These are phyloP conservation scores for Eucalyptus erythrocorys DNA, from an alignment of 345 rosid genomes.

Conservation along the genomic window DNA sequence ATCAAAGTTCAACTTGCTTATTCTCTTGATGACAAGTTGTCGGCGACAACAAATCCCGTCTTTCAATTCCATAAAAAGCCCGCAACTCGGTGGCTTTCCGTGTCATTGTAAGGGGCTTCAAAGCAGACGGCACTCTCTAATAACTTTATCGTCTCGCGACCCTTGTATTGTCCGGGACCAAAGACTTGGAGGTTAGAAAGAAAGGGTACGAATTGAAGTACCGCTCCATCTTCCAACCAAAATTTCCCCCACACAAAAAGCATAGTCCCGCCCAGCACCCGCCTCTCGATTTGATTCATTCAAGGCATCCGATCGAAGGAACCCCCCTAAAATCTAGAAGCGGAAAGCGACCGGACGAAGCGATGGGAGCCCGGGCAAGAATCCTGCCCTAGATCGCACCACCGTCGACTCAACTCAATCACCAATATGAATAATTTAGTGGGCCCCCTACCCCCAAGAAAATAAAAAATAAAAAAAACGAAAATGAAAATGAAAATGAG, in stretches of 20 bases:
- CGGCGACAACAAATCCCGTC: background rate
- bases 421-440: background rate
- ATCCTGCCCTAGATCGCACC: background rate
- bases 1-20: too few relatives aligned
- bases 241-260: background rate
- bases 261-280: background rate
- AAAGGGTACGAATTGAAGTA: background rate
- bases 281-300: too few relatives aligned
- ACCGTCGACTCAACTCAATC: background rate
- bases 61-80: background rate
- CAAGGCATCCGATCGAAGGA: background rate
- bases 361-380: background rate
- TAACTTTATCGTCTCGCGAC: too few relatives aligned
- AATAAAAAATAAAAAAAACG: accelerated
- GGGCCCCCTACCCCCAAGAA: background rate
- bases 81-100: accelerated
- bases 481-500: background rate
- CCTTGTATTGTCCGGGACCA: background rate
- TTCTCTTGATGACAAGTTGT: too few relatives aligned
- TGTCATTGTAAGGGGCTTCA: background rate
- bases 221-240: background rate
- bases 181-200: too few relatives aligned
- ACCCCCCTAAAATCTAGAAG: background rate
- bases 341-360: background rate
- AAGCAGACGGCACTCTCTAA: too few relatives aligned